Evolutionary conservation across 495 filamentous ascomycete species (phyloP).

Genomic region (Talaromyces trachyspermus): DNA sequence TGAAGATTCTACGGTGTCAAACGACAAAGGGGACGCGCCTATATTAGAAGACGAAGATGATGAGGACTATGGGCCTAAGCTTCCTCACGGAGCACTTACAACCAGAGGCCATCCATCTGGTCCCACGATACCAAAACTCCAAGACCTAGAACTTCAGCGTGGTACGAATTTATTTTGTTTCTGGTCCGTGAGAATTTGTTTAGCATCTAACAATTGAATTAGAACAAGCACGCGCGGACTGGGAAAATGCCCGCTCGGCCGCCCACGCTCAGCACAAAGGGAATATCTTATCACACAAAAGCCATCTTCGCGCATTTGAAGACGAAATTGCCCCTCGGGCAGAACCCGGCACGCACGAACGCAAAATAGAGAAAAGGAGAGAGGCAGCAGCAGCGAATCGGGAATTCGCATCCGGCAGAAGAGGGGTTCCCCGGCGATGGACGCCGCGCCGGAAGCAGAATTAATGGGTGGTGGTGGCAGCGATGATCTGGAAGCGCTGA

Average conservation of each 20-base stretch:
- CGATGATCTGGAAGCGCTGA: constrained; percentile 32
- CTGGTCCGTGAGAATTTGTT: not conserved
- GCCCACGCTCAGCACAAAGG: constrained; percentile 52
- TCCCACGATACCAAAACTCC: constrained; percentile 63
- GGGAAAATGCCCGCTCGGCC: constrained; percentile 40
- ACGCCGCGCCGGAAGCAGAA: constrained; percentile 34
- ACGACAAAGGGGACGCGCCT: constrained; percentile 10
- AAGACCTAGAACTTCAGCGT: constrained; percentile 66
- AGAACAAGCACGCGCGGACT: constrained; percentile 52
- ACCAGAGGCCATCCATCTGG: constrained; percentile 39
- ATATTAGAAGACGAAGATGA: constrained; percentile 41
- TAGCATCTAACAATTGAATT: not conserved
- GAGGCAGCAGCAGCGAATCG: constrained; percentile 45
- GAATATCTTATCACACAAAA: constrained; percentile 39
- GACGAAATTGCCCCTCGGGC: constrained; percentile 82
- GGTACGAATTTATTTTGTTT: constrained; percentile 32
- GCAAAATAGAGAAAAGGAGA: constrained; percentile 75
- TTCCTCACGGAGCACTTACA: constrained; percentile 36
- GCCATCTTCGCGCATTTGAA: constrained; percentile 26
- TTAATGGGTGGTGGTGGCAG: constrained; percentile 33
- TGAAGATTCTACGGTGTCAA: constrained; percentile 6
- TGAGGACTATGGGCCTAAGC: constrained; percentile 62
- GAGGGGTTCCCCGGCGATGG: constrained; percentile 31
- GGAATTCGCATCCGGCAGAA: constrained; percentile 34
- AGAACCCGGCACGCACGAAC: constrained; percentile 76